Evolutionary conservation across 73 alveolate genomes (phyloP).

Genomic region (Paramecium primaurelia): DNA sequence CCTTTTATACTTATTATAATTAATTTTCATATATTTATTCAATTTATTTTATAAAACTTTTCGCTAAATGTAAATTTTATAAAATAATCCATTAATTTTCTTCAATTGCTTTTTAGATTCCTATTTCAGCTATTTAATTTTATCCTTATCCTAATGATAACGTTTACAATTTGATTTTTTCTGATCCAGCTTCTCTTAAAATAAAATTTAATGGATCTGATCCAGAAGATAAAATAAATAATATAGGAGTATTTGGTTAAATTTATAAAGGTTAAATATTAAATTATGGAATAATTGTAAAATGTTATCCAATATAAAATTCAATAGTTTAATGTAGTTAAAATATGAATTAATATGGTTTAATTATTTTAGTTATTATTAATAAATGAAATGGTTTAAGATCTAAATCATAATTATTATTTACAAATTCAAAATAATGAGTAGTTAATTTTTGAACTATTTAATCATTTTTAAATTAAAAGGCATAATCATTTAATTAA

Average conservation of each 20-base stretch:
- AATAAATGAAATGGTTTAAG: constrained; percentile 54
- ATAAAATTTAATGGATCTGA: constrained; percentile 96
- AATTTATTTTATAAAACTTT: constrained; percentile 92
- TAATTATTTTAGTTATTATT: constrained; percentile 81
- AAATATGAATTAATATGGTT: constrained; percentile 93
- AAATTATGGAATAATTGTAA: constrained; percentile 93
- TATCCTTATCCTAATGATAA: constrained; percentile 97
- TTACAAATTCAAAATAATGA: constrained; percentile 34
- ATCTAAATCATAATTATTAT: neutral
- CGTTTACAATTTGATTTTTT: constrained; percentile 73
- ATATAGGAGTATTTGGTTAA: constrained; percentile 86
- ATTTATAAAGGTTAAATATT: constrained; percentile 88
- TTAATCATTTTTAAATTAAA: constrained; percentile 66
- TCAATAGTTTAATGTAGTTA: constrained; percentile 82
- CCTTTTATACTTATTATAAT: neutral
- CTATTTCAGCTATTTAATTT: constrained; percentile 89
- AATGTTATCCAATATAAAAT: constrained; percentile 86
- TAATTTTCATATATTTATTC: constrained; percentile 80
- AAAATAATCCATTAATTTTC: constrained; percentile 94
- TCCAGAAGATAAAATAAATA: constrained; percentile 95
- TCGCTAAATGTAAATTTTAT: constrained; percentile 96
- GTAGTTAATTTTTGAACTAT: constrained; percentile 46
- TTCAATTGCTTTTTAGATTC: constrained; percentile 86
- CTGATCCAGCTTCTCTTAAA: constrained; percentile 80
- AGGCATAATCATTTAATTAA: constrained; percentile 57